Evolutionary conservation across 371 early-diverging fungal genomes (phyloP).

Genomic region (Choanephora cucurbitarum): DNA sequence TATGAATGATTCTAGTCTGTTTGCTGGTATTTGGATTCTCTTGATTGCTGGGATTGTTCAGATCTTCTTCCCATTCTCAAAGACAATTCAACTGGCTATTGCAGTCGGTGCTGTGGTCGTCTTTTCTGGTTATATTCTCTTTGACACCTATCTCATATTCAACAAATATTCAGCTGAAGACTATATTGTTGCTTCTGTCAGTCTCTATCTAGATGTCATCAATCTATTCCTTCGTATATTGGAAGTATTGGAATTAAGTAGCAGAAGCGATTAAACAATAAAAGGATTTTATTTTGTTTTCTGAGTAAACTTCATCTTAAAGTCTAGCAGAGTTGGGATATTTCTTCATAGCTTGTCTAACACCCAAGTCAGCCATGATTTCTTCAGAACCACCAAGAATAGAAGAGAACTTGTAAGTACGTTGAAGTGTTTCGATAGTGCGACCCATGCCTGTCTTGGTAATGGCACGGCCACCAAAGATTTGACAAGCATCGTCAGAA

Average conservation of each 20-base stretch:
- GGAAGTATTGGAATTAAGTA: slow-evolving; percentile 47
- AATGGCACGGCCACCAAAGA: slow-evolving; percentile 67
- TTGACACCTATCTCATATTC: slow-evolving; percentile 74
- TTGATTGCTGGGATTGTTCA: slow-evolving; percentile 65
- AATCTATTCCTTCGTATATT: slow-evolving; percentile 80
- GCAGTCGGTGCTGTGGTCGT: slow-evolving; percentile 65
- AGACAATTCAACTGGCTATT: slow-evolving; percentile 61
- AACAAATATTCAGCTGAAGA: slow-evolving; percentile 74
- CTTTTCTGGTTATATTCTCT: slow-evolving; percentile 76
- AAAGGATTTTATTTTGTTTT: not conserved
- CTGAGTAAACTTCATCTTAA: slow-evolving; percentile 18
- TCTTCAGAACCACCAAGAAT: slow-evolving; percentile 88
- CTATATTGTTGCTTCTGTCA: slow-evolving; percentile 74
- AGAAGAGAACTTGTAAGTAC: slow-evolving; percentile 61
- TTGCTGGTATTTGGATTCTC: slow-evolving; percentile 55
- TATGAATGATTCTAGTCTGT: not conserved
- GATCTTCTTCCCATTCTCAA: slow-evolving; percentile 74
- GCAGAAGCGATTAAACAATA: slow-evolving; percentile 12
- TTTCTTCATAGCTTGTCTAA: slow-evolving; percentile 41
- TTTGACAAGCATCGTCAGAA: slow-evolving; percentile 65
- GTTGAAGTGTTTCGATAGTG: slow-evolving; percentile 52
- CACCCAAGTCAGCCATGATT: slow-evolving; percentile 47
- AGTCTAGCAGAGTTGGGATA: slow-evolving; percentile 39
- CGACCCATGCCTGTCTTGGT: slow-evolving; percentile 63
- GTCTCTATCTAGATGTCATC: slow-evolving; percentile 79